Evolutionary conservation across 2,329 filamentous ascomycete genomes (phyloP), one percentile per base, ranked within the genome.

Genomic region (Talaromyces atroroseus): DNA sequence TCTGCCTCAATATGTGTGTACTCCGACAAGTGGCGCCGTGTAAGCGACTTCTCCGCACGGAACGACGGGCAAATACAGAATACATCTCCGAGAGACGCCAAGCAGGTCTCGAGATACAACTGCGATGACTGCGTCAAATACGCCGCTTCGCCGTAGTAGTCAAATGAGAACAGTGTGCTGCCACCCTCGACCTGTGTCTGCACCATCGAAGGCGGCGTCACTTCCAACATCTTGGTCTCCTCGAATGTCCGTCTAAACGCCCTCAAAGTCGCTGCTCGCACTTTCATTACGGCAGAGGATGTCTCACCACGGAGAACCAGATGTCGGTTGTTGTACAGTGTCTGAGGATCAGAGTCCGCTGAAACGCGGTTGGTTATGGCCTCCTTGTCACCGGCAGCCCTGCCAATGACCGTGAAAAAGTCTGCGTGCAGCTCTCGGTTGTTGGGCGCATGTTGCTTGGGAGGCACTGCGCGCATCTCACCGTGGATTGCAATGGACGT

Each of bases 31-130:
- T 99, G 94, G 68, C 94, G 89, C 60, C 94, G 88, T 50, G 94
- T 99, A 57, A 97, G 80, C 6, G 88, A 92, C 78, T 96, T 96
- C 76, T 99, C 94, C 14, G 94, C 94, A 60, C 94, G 92, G 86
- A 99, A 99, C 1, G 92, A 97, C 74, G 96, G 96, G 75, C 96
- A 92, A 67, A 99, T 92, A 71, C 92, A 97, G 82, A 95, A 99
- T 53, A 96, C 91, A 71, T 96, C 90, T 64, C 94, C 94, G 66
- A 97, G 81, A 52, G 88, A 90, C 11, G 92, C 90, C 32, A 99
- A 79, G 63, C 87, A 90, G 32, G 94, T 99, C 80, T 99, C 94
- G 58, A 99, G 88, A 76, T 99, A 99, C 54, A 99, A 84, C 76
- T 99, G 94, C 34, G 90, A 95, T 3, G 92, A 96, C 76, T 99